These are phyloP conservation scores for Dispira simplex DNA, from an alignment of 192 early-diverging fungal genomes.

Conservation along the genomic window DNA sequence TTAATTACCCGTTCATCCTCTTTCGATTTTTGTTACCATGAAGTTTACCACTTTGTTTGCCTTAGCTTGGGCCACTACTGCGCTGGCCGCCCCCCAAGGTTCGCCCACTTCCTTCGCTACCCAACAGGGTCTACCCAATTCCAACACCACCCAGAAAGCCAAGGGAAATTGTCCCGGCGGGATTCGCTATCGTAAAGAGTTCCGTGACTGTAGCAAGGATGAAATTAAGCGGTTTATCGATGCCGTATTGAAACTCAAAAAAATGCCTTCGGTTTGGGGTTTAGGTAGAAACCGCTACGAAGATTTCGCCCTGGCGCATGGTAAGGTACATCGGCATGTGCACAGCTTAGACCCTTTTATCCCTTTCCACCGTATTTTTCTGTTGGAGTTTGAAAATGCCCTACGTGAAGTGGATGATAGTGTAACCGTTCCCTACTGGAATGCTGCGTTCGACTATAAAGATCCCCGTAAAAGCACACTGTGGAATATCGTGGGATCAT, in stretches of 20 bases:
- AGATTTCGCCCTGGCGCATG: constrained; percentile 5
- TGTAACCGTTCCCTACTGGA: constrained; percentile 27
- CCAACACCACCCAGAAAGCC: no score
- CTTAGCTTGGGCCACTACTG: background rate
- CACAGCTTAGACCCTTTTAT: constrained; percentile 17
- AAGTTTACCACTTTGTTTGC: background rate
- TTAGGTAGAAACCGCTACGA: background rate
- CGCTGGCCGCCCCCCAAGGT: background rate
- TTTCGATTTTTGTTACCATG: background rate
- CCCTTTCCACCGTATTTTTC: constrained; percentile 29
- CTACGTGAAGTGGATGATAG: constrained; percentile 18
- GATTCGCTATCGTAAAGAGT: constrained; percentile 11
- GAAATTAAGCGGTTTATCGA: background rate
- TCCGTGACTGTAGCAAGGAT: background rate
- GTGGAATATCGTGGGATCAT: constrained; percentile 11
- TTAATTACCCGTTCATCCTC: background rate
- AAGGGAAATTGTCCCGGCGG: background rate
- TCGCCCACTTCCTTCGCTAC: no score
- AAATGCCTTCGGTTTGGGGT: background rate
- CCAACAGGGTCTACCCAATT: no score
- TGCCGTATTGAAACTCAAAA: background rate
- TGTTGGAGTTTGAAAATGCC: constrained; percentile 26
- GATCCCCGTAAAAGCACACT: constrained; percentile 20
- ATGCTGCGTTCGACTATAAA: constrained; percentile 19
- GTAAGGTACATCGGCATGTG: background rate